A percentile compares a stretch with the other conserved stretches of the same genome.
Conservation (phyloP, 352 stramenopile genomes). For the Phytophthora agathidicida region DNA sequence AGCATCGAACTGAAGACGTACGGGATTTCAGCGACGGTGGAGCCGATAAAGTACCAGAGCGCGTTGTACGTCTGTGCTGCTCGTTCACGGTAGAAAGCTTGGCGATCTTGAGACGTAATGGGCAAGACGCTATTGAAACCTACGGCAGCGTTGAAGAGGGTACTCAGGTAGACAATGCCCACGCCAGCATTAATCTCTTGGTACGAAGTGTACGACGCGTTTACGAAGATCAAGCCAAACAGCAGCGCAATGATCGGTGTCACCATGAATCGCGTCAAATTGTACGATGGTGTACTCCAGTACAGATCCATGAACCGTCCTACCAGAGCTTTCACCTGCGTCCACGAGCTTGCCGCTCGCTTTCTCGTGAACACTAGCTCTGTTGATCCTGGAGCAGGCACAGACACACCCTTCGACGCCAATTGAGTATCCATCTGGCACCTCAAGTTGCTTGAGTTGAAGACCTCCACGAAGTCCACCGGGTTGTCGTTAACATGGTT, state of each 20-base stretch:
- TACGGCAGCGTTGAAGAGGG: constrained; percentile 82
- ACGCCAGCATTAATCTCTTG: constrained; percentile 45
- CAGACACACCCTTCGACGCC: constrained; percentile 30
- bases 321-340: constrained; percentile 37
- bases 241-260: constrained; percentile 1
- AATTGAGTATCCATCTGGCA: constrained; percentile 27
- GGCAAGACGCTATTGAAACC: constrained; percentile 78
- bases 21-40: constrained; percentile 76
- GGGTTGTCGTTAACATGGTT: constrained; percentile 18
- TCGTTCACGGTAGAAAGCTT: constrained; percentile 90
- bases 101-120: constrained; percentile 67
- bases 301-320: constrained; percentile 28
- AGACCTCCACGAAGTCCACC: constrained; percentile 29
- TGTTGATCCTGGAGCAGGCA: constrained; percentile 7
- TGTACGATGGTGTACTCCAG: constrained; percentile 27
- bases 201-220: constrained; percentile 39
- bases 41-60: constrained; percentile 71
- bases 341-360: constrained; percentile 31
- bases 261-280: constrained; percentile 9
- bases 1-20: constrained; percentile 57
- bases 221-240: constrained; percentile 14
- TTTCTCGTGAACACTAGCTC: constrained; percentile 40
- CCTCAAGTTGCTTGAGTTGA: constrained; percentile 33
- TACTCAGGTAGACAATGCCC: constrained; percentile 86
- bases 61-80: constrained; percentile 85